Evolutionary conservation across 805 yeast genomes (phyloP), one percentile per base, ranked within the genome.

Genomic region (Huiozyma naganishii): DNA sequence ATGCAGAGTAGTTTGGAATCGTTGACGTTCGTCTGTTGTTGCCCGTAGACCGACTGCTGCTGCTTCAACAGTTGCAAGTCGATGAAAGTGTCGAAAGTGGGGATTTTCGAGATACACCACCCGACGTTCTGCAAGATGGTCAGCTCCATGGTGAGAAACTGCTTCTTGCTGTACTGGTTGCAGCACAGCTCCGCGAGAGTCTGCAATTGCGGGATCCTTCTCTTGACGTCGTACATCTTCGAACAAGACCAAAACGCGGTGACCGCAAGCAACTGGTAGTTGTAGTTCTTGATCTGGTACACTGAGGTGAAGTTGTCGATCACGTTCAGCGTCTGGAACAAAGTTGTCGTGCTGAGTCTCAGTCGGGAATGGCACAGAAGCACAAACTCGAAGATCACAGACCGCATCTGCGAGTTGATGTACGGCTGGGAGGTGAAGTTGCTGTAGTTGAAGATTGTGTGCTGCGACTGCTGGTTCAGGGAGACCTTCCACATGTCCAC

Each of bases 231-330:
- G 48, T 73, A 72, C 45, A 76, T 71, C 59, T 89, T 89, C 33
- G 94, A 74, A 1, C 95, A 89, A n/a, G 89, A 76, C 97, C 97
- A 90, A 41, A 89, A 65, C 29, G 94, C 79, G 1, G 94, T 80
- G 50, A 94, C 76, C 27, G 94, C 92, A 28, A 89, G 76, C 43
- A 89, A 70, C 63, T 88, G 97, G 57, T 83, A 80, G 58, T 87
- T 95, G 47, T 82, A 84, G 50, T 81, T 77, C 59, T 81, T 76
- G 6, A 87, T 87, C 27, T 84, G 76, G 52, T 95, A 73, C 49
- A 77, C 76, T 40, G 92, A 80, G 57, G 94, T 81, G 66, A 89
- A 89, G 45, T 95, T 74, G 62, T 90, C 96, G 45, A 89, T 75
- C 47, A 88, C 72, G 52, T 78, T 78, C 47, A 83, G 74, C 48